Conservation (phyloP, 2,329 filamentous ascomycete genomes). For the Trichoderma harzianum region DNA sequence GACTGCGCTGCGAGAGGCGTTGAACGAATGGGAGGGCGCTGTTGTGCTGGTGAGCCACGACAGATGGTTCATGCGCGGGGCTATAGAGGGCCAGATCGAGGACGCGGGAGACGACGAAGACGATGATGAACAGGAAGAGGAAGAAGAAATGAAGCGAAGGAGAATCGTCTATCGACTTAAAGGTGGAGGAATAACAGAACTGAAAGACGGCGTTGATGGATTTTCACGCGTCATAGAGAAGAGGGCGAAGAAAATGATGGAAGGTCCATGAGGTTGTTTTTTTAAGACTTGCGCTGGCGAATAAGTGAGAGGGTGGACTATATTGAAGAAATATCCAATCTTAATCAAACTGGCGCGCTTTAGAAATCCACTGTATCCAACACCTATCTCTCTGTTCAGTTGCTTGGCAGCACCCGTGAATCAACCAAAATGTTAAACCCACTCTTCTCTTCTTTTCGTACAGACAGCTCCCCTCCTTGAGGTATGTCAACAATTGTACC, state of each 20-base stretch:
- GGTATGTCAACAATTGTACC: constrained; percentile 79
- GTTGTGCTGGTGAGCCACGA: constrained; percentile 79
- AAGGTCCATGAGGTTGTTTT: background rate
- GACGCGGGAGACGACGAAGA: constrained; percentile 37
- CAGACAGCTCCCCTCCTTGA: constrained; percentile 65
- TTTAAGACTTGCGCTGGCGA: background rate
- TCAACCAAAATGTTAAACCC: constrained; percentile 46
- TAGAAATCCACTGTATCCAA: background rate
- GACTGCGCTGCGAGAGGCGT: constrained; percentile 62
- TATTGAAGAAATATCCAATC: background rate
- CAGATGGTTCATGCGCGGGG: constrained; percentile 73
- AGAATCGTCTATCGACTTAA: constrained; percentile 60
- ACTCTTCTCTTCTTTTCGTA: constrained; percentile 48
- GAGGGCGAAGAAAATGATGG: constrained; percentile 47
- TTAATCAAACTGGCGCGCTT: background rate
- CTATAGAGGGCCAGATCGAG: constrained; percentile 47
- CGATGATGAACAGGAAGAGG: constrained; percentile 40
- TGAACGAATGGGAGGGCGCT: constrained; percentile 68
- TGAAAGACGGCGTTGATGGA: constrained; percentile 60
- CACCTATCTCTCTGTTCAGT: background rate
- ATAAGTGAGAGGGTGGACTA: background rate
- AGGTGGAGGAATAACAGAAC: constrained; percentile 50
- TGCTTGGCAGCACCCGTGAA: constrained; percentile 23
- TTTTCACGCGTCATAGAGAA: constrained; percentile 64
- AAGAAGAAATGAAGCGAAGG: constrained; percentile 44